Evolutionary conservation across 495 filamentous ascomycete genomes (phyloP).

Genomic region (Terfezia boudieri): DNA sequence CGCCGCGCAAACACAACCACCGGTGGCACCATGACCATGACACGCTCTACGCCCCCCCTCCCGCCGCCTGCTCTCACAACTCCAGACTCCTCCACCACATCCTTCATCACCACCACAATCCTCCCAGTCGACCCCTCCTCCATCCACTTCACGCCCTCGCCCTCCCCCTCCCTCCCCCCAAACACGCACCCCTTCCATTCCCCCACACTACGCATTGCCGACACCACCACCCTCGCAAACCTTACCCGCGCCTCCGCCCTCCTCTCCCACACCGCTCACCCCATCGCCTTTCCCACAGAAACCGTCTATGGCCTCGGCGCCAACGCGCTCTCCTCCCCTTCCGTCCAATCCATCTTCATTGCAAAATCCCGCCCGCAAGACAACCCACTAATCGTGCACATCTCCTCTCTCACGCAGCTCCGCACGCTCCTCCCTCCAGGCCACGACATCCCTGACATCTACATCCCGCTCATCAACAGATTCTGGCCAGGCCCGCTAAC

Average conservation of each 20-base stretch:
- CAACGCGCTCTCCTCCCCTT: constrained; percentile 61
- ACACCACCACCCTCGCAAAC: background rate
- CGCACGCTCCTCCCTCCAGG: constrained; percentile 29
- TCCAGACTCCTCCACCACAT: too few relatives aligned
- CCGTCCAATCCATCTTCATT: constrained; percentile 79
- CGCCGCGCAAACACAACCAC: too few relatives aligned
- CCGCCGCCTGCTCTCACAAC: too few relatives aligned
- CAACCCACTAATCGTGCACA: constrained; percentile 86
- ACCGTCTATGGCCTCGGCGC: constrained; percentile 94
- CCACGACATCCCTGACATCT: constrained; percentile 48
- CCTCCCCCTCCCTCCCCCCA: background rate
- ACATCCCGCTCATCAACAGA: constrained; percentile 49
- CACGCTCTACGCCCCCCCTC: too few relatives aligned
- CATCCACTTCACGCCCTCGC: background rate
- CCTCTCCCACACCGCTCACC: constrained; percentile 7
- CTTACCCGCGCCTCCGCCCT: constrained; percentile 6
- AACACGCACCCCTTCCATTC: background rate
- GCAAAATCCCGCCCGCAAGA: constrained; percentile 80
- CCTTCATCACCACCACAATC: too few relatives aligned
- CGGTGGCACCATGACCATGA: too few relatives aligned
- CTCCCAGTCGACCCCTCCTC: too few relatives aligned
- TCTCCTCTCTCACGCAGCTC: constrained; percentile 64
- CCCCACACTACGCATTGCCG: background rate
- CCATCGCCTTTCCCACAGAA: constrained; percentile 87
- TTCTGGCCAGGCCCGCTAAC: constrained; percentile 96